Conservation (phyloP, 2,329 filamentous ascomycete genomes). For the Trichoderma guizhouense region DNA sequence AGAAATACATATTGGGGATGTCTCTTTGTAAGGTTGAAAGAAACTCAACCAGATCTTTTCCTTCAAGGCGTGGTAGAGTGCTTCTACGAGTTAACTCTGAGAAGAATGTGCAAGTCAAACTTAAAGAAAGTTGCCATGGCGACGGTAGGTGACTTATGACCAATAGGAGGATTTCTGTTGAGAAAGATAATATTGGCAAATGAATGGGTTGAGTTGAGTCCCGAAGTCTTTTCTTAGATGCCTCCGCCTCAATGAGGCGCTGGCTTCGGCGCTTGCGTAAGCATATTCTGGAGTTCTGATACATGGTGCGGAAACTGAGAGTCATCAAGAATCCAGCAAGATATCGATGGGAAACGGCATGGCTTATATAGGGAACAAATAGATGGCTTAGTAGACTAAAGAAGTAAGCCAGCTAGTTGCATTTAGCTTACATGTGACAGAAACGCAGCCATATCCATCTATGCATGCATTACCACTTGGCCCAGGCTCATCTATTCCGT, state of each 20-base stretch:
- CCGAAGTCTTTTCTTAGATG: not conserved
- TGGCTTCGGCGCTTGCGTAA: not conserved
- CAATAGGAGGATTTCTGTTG: not conserved
- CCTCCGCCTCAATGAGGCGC: not conserved
- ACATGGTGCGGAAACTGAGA: not conserved
- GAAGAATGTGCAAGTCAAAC: not conserved
- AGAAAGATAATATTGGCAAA: not conserved
- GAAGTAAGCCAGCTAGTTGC: not conserved
- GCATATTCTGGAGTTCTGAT: not conserved
- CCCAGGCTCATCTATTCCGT: not conserved
- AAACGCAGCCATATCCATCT: not conserved
- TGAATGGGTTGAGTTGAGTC: too few relatives aligned
- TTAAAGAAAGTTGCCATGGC: not conserved
- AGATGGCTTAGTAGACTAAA: not conserved
- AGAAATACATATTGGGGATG: not conserved
- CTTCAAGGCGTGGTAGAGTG: not conserved
- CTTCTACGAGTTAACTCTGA: not conserved
- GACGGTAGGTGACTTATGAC: not conserved
- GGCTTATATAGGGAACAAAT: not conserved
- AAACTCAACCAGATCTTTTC: not conserved
- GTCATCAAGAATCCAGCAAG: not conserved
- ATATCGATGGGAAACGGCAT: not conserved
- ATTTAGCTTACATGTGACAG: not conserved
- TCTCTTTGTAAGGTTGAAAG: not conserved
- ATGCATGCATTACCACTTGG: too few relatives aligned